These are phyloP conservation scores for Alternaria brassicicola DNA, from an alignment of 2,329 filamentous ascomycete species.

Conservation along the genomic window DNA sequence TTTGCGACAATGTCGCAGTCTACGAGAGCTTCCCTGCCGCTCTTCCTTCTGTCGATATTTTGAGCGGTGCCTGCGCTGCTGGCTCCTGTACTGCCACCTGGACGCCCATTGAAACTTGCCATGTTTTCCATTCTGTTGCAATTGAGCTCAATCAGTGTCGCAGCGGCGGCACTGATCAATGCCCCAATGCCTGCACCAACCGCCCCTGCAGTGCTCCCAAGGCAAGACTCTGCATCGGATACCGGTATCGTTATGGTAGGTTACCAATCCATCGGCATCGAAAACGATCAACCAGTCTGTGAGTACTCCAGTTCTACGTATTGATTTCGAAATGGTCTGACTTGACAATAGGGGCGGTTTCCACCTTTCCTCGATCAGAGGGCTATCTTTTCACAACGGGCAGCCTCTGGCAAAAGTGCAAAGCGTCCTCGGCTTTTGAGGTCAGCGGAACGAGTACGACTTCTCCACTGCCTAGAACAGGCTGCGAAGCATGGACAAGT, in stretches of 20 bases:
- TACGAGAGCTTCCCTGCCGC: neutral
- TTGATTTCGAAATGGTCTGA: neutral
- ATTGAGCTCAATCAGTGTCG: neutral
- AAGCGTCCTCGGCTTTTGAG: neutral
- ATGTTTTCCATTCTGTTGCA: neutral
- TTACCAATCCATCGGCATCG: neutral
- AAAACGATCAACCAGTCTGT: neutral
- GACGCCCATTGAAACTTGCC: neutral
- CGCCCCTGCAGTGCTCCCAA: slow-evolving; percentile 3
- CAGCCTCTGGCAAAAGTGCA: slow-evolving; percentile 1
- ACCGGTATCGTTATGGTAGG: neutral
- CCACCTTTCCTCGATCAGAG: neutral
- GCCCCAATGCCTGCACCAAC: neutral
- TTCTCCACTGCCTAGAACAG: neutral
- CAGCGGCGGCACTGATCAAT: neutral
- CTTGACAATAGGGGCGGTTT: neutral
- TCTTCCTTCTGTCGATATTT: neutral
- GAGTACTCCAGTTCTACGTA: neutral
- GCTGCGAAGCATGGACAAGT: slow-evolving; percentile 4
- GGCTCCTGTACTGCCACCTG: neutral
- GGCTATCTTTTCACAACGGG: slow-evolving; percentile 4
- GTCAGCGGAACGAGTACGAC: neutral
- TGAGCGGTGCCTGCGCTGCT: neutral
- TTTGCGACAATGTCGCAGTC: neutral
- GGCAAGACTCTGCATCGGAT: neutral